phyloP scores from a whole-genome alignment of 169 alveolate genomes.

The Neospora caninum region DNA sequence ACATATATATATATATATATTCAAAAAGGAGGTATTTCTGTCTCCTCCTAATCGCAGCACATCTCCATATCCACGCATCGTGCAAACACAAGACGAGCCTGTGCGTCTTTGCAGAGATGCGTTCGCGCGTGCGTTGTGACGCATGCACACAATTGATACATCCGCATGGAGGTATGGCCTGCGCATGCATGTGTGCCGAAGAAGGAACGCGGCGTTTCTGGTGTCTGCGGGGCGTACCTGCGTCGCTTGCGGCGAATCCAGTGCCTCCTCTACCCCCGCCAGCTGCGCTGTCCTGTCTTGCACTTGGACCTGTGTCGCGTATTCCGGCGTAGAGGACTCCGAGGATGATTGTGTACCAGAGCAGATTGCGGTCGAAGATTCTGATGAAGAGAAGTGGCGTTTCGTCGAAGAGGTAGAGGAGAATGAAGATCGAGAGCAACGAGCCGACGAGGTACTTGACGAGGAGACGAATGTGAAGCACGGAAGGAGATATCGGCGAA shows the following conservation, averaged over 20 bases:
- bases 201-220: background rate
- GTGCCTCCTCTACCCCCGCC: background rate
- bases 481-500: constrained; percentile 9
- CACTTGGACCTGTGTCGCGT: background rate
- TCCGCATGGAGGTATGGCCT: too few relatives aligned
- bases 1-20: background rate
- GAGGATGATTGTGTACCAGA: constrained; percentile 63
- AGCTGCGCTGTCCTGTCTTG: background rate
- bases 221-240: background rate
- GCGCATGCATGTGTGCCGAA: too few relatives aligned
- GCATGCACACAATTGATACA: too few relatives aligned
- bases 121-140: too few relatives aligned
- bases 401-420: constrained; percentile 56
- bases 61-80: too few relatives aligned
- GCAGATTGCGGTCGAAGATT: constrained; percentile 64
- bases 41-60: too few relatives aligned
- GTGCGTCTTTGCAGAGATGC: too few relatives aligned
- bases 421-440: constrained; percentile 32
- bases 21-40: too few relatives aligned
- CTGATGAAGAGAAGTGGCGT: constrained; percentile 65
- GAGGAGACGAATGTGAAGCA: background rate
- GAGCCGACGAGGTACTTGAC: constrained; percentile 50
- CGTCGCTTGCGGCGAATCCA: background rate
- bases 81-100: too few relatives aligned
- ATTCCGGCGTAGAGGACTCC: constrained; percentile 47